phyloP scores from a whole-genome alignment of 495 filamentous ascomycete genomes.

The Trichocladium uniseriatum region DNA sequence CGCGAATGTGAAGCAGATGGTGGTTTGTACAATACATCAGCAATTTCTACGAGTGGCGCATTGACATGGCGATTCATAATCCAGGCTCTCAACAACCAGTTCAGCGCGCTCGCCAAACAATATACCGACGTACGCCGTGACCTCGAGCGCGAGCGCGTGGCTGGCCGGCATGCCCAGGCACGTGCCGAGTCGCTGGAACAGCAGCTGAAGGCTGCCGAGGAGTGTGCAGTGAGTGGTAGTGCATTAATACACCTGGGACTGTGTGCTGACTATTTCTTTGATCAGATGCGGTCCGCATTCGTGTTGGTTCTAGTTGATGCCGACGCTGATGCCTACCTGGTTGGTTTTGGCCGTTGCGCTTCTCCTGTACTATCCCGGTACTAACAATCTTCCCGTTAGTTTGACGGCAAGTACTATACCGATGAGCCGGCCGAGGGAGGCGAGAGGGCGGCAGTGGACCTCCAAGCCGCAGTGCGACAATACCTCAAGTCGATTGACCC shows the following conservation, averaged over 20 bases:
- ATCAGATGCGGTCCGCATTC: conserved; percentile 13
- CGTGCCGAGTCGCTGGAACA: conserved; percentile 7
- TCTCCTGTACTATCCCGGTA: too few relatives aligned
- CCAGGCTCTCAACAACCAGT: background rate
- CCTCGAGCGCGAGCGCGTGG: conserved; percentile 17
- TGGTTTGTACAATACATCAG: too few relatives aligned
- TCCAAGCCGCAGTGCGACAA: conserved; percentile 24
- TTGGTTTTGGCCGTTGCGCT: too few relatives aligned
- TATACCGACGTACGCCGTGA: conserved; percentile 10
- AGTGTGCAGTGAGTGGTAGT: background rate
- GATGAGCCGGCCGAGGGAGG: conserved; percentile 27
- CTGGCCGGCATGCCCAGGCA: conserved; percentile 11
- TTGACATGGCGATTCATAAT: background rate
- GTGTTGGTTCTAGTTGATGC: conserved; percentile 31
- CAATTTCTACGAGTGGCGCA: too few relatives aligned
- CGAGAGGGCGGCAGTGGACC: conserved; percentile 28
- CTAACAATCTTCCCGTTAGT: conserved; percentile 15
- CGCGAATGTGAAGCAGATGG: too few relatives aligned
- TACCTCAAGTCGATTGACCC: conserved; percentile 24
- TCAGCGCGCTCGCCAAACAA: conserved; percentile 3
- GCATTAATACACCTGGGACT: too few relatives aligned
- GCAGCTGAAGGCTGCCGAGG: conserved; percentile 2
- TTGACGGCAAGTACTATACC: conserved; percentile 27
- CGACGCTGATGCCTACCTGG: conserved; percentile 29
- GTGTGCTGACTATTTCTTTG: background rate